A percentile compares a stretch with the other conserved stretches of the same genome.
Evolutionary conservation across 2,329 filamentous ascomycete genomes (phyloP).

Genomic region (Beauveria pseudobassiana): DNA sequence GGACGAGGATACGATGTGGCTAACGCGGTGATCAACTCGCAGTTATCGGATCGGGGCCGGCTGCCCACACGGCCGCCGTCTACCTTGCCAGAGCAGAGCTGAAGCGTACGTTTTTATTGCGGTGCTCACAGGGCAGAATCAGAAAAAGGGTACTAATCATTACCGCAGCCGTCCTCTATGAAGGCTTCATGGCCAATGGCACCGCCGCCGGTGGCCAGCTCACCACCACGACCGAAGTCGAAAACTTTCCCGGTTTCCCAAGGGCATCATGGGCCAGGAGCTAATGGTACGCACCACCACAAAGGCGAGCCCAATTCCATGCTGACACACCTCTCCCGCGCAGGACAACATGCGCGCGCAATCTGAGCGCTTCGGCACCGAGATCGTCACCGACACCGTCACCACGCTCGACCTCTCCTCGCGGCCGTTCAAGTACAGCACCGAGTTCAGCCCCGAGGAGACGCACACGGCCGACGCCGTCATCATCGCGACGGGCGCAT

Average conservation of each 20-base stretch:
- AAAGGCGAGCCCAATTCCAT: not conserved
- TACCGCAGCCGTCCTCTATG: conserved; percentile 71
- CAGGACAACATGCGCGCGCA: conserved; percentile 86
- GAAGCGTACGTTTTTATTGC: conserved; percentile 54
- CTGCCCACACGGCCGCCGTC: conserved; percentile 93
- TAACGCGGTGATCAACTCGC: not conserved
- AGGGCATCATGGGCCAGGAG: conserved; percentile 76
- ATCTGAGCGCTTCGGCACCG: conserved; percentile 84
- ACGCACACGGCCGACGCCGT: conserved; percentile 84
- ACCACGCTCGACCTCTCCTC: conserved; percentile 75
- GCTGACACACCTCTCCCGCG: conserved; percentile 1
- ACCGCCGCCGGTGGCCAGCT: conserved; percentile 94
- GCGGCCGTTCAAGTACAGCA: conserved; percentile 87
- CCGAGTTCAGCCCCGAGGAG: conserved; percentile 77
- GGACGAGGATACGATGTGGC: not conserved
- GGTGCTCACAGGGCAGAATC: not conserved
- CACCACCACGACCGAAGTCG: conserved; percentile 95
- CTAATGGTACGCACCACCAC: conserved; percentile 60
- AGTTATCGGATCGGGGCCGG: conserved; percentile 90
- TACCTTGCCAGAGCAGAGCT: conserved; percentile 93
- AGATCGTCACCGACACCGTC: conserved; percentile 90
- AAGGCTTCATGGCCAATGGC: conserved; percentile 95
- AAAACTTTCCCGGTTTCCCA: conserved; percentile 96
- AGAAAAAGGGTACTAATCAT: conserved; percentile 11
- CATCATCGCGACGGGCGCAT: conserved; percentile 93